Evolutionary conservation across 148 eudicot genomes (phyloP), one percentile per base, ranked within the genome.

Genomic region (Vaccinium darrowii): DNA sequence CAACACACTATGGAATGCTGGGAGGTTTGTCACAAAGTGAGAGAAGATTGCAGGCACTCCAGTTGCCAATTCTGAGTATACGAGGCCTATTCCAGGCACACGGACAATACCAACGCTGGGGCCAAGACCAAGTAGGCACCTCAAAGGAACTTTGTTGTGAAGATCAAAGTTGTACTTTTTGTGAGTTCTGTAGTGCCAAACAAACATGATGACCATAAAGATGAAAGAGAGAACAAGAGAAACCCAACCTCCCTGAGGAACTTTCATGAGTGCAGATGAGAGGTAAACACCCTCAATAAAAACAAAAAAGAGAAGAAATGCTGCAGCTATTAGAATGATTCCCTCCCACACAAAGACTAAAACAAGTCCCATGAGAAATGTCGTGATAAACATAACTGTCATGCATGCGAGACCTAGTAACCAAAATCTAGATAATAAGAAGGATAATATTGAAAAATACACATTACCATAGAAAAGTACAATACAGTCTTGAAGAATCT

Each of bases 201-300:
- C 90, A 81, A 84, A 92, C 99, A 94, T 94, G 82, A 96, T 79
- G 27, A 86, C 82, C 93, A 93, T 89, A 86, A 96, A 93, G 81
- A 94, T 49, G 81, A 90, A 76, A 7, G 99, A 82, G 53, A 96
- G 90, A 85, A n/a, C n/a, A n/a, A 96, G 85, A 81, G 99, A 96
- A 78, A 96, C 95, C 99, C 99, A 96, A 30, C 99, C 99, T 53
- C 99, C 99, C 87, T 96, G 97, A 82, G 95, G 97, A 63, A 96
- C 93, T 86, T 96, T 94, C 9, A 82, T 91, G 60, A 92, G 74
- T 76, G 99, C 98, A 74, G 97, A 87, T 73, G 94, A 92, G 36
- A 96, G 88, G 88, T 91, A 96, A 21, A 90, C 80, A 43, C 88
- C 93, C 88, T 96, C 99, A 9, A 96, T 88, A 62, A 90, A 86